Conservation (phyloP, 163 green algal species). For the Coccomyxa subellipsoidea region DNA sequence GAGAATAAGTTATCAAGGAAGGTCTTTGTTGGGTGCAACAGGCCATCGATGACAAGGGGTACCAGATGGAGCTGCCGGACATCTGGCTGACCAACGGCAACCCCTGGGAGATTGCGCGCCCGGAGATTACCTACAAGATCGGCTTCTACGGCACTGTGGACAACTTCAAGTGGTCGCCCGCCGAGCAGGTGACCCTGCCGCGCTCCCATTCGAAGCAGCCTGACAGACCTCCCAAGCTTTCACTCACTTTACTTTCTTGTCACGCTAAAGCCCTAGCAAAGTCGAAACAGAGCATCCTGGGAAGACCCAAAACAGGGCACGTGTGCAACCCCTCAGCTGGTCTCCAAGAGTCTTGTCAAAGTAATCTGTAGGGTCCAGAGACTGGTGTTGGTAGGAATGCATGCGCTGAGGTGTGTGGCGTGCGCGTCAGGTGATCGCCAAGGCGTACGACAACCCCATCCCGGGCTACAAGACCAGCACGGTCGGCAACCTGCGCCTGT, state of each 20-base stretch:
- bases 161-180: slow-evolving; percentile 61
- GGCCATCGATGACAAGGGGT: slow-evolving; percentile 17
- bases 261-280: too few species aligned
- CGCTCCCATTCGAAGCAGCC: not conserved
- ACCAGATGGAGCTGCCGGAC: slow-evolving; percentile 83
- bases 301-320: too few species aligned
- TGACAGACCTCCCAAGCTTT: too few species aligned
- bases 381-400: too few species aligned
- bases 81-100: slow-evolving; percentile 92
- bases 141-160: slow-evolving; percentile 56
- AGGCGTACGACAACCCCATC: slow-evolving; percentile 69
- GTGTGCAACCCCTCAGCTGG: too few species aligned
- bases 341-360: too few species aligned
- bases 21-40: not conserved
- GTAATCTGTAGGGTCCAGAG: too few species aligned
- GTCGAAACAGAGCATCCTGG: too few species aligned
- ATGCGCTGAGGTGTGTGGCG: not conserved
- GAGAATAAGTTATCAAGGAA: not conserved
- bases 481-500: slow-evolving; percentile 67
- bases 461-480: slow-evolving; percentile 66
- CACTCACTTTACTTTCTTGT: too few species aligned
- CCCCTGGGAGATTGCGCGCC: slow-evolving; percentile 83
- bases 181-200: slow-evolving; percentile 45
- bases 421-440: slow-evolving; percentile 40
- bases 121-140: slow-evolving; percentile 62